Percentiles rank a stretch among this genome's conserved stretches.
Conservation (phyloP, 2,329 filamentous ascomycete species). For the Monascus ruber region DNA sequence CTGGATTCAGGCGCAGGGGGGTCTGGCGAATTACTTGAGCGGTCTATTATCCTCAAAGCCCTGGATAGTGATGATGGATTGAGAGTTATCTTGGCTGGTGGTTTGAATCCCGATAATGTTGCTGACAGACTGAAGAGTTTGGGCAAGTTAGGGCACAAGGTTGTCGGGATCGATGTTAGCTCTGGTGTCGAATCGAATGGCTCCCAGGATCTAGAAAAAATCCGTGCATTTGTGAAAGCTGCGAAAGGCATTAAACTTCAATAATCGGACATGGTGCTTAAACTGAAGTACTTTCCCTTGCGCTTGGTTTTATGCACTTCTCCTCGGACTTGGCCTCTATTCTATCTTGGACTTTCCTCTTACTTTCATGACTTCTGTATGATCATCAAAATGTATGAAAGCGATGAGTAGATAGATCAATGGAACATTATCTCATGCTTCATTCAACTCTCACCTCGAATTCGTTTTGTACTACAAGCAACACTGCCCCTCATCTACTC, state of each 20-base stretch:
- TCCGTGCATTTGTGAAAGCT: slow-evolving; percentile 64
- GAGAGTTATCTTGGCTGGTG: slow-evolving; percentile 71
- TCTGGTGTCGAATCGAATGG: slow-evolving; percentile 84
- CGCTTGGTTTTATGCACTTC: too few species aligned
- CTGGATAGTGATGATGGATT: slow-evolving; percentile 60
- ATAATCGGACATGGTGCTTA: slow-evolving; percentile 6
- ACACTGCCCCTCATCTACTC: too few species aligned
- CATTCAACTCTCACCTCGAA: too few species aligned
- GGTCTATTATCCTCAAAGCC: slow-evolving; percentile 54
- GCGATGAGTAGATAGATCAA: too few species aligned
- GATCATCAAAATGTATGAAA: too few species aligned
- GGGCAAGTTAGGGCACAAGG: slow-evolving; percentile 47
- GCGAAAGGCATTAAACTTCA: slow-evolving; percentile 45
- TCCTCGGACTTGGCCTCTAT: too few species aligned
- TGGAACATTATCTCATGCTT: too few species aligned
- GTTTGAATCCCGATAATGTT: slow-evolving; percentile 71
- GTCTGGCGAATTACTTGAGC: slow-evolving; percentile 67
- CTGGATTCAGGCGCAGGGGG: slow-evolving; percentile 78
- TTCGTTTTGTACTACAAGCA: too few species aligned
- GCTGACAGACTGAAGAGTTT: slow-evolving; percentile 51
- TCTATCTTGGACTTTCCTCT: too few species aligned
- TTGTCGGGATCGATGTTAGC: slow-evolving; percentile 83
- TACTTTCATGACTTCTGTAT: too few species aligned
- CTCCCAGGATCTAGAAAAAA: slow-evolving; percentile 68
- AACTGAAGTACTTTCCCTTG: too few species aligned